Conservation (phyloP, 192 early-diverging fungal genomes). For the Fimicolochytrium jonesii region DNA sequence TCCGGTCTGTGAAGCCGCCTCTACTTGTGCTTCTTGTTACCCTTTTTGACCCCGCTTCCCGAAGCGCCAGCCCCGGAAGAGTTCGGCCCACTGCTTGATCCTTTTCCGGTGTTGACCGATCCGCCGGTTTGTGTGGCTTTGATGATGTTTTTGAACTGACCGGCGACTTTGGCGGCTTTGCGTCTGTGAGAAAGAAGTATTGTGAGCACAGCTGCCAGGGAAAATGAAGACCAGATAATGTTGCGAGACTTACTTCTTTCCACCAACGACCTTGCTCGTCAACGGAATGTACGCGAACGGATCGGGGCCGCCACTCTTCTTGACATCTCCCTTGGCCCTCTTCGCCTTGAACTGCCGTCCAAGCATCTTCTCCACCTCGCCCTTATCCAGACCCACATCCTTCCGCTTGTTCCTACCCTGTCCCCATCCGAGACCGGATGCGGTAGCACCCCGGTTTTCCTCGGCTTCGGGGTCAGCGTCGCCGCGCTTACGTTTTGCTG, state of each 20-base stretch:
- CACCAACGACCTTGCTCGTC: conserved; percentile 60
- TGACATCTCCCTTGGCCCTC: conserved; percentile 89
- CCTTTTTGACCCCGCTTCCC: conserved; percentile 13
- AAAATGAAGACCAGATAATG: not conserved
- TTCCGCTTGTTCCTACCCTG: conserved; percentile 24
- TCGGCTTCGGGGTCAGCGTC: conserved; percentile 61
- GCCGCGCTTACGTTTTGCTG: conserved; percentile 49
- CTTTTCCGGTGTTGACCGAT: conserved; percentile 21
- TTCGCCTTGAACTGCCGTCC: conserved; percentile 78
- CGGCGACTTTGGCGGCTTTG: conserved; percentile 37
- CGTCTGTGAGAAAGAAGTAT: conserved; percentile 13
- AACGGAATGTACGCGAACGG: conserved; percentile 97
- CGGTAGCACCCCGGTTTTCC: conserved; percentile 23
- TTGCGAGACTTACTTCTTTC: conserved; percentile 15
- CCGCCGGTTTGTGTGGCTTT: conserved; percentile 33
- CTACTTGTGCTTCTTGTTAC: conserved; percentile 47
- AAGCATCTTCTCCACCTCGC: conserved; percentile 39
- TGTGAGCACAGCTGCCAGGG: not conserved
- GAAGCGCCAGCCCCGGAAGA: conserved; percentile 4
- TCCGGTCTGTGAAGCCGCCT: too few relatives aligned
- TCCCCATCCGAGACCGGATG: conserved; percentile 25
- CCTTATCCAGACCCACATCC: conserved; percentile 17
- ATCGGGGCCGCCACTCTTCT: conserved; percentile 79
- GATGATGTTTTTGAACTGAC: conserved; percentile 39
- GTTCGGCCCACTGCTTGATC: not conserved